Evolutionary conservation across 2,329 filamentous ascomycete genomes (phyloP), one percentile per base, ranked within the genome.

Genomic region (Sporothrix protearum): DNA sequence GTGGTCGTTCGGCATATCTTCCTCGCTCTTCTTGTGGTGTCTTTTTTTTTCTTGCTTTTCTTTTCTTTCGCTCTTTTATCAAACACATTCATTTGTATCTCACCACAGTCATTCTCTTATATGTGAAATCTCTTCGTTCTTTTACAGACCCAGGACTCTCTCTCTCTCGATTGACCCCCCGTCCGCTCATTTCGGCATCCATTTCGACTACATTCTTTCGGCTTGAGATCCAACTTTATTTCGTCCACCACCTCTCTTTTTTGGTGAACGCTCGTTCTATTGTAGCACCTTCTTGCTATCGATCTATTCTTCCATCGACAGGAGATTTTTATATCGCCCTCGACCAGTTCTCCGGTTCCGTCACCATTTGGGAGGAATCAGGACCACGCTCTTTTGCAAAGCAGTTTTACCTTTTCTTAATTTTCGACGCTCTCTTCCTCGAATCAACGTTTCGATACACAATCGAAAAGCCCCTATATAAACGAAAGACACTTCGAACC

Each of bases 141-240:
- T 80, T 80, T 22, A 30, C 55, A 79, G 77, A 10, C 79, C 78
- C 74, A 73, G 77, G 79, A 78, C 51, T 55, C 63, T 78, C 51
- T 55, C 64, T 66, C 42, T 12, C 39, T 59, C 22, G 33, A 36
- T 47, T 14, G 14, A 47, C 39, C 83, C 82, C 83, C 83, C 83
- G 69, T 83, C 77, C 84, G 85, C 82, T 85, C 84, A 78, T 85
- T 86, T 85, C 79, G 83, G 80, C 80, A 80, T 81, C 80, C 79
- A 51, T 36, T 76, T 80, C 79, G 19, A 81, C 83, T 82, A 78
- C 83, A 80, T 79, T 81, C 80, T 78, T 81, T 80, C 74, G 75
- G 75, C 77, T 77, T 76, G 75, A 75, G 63, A 73, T 74, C 70
- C 74, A 74, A 73, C 72, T 73, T 73, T 74, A 69, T 73, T 80